Conservation (phyloP, 1,139 yeast species). For the Yamadazyma sp. region DNA sequence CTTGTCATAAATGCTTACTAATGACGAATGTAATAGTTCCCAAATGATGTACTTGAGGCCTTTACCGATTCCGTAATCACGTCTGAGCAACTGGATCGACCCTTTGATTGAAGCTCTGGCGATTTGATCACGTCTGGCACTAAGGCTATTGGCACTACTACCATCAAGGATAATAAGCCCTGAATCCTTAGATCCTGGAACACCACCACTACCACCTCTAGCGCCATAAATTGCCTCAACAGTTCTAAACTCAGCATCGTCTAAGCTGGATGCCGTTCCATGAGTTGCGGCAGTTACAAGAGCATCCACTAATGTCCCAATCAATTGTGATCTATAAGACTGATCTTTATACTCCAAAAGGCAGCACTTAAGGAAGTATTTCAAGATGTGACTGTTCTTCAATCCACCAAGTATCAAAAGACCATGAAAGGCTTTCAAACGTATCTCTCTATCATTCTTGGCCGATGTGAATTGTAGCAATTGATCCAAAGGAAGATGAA, state of each 20-base stretch:
- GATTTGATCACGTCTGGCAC: conserved; percentile 41
- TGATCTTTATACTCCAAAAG: conserved; percentile 54
- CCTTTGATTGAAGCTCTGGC: conserved; percentile 56
- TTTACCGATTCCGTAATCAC: conserved; percentile 62
- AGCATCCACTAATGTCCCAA: conserved; percentile 48
- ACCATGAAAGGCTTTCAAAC: conserved; percentile 71
- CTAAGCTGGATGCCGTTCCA: conserved; percentile 55
- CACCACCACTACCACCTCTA: conserved; percentile 9
- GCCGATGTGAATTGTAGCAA: conserved; percentile 53
- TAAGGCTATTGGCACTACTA: conserved; percentile 14
- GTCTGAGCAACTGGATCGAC: conserved; percentile 64
- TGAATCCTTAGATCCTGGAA: conserved; percentile 17
- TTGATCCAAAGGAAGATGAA: conserved; percentile 51
- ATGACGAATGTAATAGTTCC: conserved; percentile 65
- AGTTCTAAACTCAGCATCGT: conserved; percentile 58
- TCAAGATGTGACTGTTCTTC: conserved; percentile 57
- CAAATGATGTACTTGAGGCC: conserved; percentile 65
- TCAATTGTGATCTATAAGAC: conserved; percentile 50
- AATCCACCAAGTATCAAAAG: conserved; percentile 75
- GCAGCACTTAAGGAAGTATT: conserved; percentile 60
- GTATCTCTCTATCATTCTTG: conserved; percentile 50
- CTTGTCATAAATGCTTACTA: conserved; percentile 58
- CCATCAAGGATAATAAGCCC: conserved; percentile 52
- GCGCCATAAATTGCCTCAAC: conserved; percentile 24
- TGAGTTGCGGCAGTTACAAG: conserved; percentile 70